phyloP scores from a whole-genome alignment of 164 flowering plant genomes.

The Warburgia ugandensis region DNA sequence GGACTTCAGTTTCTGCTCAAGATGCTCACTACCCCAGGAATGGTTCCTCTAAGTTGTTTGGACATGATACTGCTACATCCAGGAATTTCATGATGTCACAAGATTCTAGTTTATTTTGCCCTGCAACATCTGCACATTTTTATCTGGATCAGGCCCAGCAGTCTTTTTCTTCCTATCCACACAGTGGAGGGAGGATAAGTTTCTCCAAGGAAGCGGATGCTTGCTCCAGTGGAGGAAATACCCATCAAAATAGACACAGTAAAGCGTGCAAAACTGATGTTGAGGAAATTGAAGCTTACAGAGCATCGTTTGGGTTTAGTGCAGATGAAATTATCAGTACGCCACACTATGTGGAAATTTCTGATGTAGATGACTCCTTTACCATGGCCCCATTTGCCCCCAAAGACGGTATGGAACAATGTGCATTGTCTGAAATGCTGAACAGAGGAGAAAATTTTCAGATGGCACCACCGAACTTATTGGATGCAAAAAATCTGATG shows the following conservation, averaged over 20 bases:
- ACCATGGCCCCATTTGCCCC: constrained; percentile 55
- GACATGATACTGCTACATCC: constrained; percentile 30
- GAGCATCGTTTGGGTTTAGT: constrained; percentile 98
- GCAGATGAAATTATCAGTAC: constrained; percentile 89
- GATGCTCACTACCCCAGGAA: constrained; percentile 41
- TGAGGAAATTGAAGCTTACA: constrained; percentile 90
- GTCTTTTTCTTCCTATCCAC: constrained; percentile 45
- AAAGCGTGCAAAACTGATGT: constrained; percentile 63
- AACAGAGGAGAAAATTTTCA: constrained; percentile 21
- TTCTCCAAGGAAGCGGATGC: constrained; percentile 77
- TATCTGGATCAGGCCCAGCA: constrained; percentile 69
- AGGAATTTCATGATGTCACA: constrained; percentile 40
- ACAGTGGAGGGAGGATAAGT: constrained; percentile 76
- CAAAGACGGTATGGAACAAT: constrained; percentile 32
- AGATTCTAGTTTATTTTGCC: constrained; percentile 87
- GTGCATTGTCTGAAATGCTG: constrained; percentile 12
- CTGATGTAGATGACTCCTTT: constrained; percentile 79
- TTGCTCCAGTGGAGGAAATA: constrained; percentile 47
- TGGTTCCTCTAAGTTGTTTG: constrained; percentile 49
- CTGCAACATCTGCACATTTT: constrained; percentile 89
- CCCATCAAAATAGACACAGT: constrained; percentile 52
- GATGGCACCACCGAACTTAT: constrained; percentile 18
- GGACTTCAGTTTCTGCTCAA: constrained; percentile 40
- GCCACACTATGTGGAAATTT: constrained; percentile 71
- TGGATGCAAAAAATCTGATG: constrained; percentile 16